These are phyloP conservation scores for Solanum sejunctum DNA, from an alignment of 257 asterid species.

Conservation along the genomic window DNA sequence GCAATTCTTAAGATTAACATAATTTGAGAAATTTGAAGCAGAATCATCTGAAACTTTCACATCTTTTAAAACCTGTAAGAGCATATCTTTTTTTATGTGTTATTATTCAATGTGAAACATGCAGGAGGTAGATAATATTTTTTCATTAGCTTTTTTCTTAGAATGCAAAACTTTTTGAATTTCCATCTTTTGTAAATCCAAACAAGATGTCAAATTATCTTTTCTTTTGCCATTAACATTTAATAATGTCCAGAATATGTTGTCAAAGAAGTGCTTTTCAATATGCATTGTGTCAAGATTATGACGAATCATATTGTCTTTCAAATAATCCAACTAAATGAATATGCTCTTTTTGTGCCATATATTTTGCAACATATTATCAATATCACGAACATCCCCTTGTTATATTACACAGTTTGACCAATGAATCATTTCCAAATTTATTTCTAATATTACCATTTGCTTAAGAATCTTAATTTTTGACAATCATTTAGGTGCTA, in stretches of 20 bases:
- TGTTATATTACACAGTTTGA: not conserved
- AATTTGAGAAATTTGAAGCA: not conserved
- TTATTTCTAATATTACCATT: not conserved
- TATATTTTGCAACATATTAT: not conserved
- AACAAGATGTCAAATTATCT: not conserved
- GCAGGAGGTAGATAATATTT: not conserved
- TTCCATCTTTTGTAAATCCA: not conserved
- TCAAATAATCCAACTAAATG: conserved; percentile 7
- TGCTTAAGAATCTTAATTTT: not conserved
- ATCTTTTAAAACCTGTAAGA: not conserved
- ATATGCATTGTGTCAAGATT: conserved; percentile 3
- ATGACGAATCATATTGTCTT: not conserved
- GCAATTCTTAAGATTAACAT: not conserved
- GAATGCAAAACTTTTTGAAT: not conserved
- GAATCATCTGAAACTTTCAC: not conserved
- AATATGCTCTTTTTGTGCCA: conserved; percentile 4
- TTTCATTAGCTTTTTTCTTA: not conserved
- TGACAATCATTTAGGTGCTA: not conserved
- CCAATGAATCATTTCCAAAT: not conserved
- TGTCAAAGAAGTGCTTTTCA: not conserved
- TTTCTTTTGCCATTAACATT: not conserved
- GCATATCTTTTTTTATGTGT: not conserved
- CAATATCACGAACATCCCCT: not conserved
- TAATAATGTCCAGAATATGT: not conserved
- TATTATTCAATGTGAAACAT: not conserved